A percentile compares a stretch with the other conserved stretches of the same genome.
These are phyloP conservation scores for Hyaloscypha hepaticicola DNA, from an alignment of 495 filamentous ascomycete genomes.

Conservation along the genomic window DNA sequence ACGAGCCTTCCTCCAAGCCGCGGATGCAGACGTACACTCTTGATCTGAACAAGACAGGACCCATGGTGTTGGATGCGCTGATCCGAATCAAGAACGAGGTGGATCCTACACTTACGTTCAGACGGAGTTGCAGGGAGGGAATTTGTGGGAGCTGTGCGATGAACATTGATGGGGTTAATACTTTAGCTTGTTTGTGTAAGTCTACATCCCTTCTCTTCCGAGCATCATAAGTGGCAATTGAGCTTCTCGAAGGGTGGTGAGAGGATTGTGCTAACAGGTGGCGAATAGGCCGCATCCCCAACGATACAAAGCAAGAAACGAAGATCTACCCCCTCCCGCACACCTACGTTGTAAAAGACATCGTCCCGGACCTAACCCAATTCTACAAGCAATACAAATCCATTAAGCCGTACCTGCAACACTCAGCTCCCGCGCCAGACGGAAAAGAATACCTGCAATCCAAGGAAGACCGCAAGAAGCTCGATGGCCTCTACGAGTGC, in stretches of 20 bases:
- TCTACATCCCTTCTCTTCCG: constrained; percentile 28
- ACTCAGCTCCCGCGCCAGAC: constrained; percentile 72
- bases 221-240: no score
- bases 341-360: constrained; percentile 98
- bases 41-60: constrained; percentile 96
- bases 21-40: constrained; percentile 91
- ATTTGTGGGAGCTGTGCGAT: constrained; percentile 98
- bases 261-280: no score
- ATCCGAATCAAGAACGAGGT: constrained; percentile 99
- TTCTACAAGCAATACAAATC: constrained; percentile 99
- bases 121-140: constrained; percentile 91
- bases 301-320: constrained; percentile 72
- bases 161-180: constrained; percentile 99
- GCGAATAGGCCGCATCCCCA: constrained; percentile 81
- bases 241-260: no score
- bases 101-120: constrained; percentile 94
- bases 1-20: constrained; percentile 85
- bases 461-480: constrained; percentile 87
- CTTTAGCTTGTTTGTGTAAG: constrained; percentile 95
- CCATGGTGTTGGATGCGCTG: constrained; percentile 95
- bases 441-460: constrained; percentile 88
- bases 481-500: constrained; percentile 98
- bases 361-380: constrained; percentile 93
- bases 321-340: constrained; percentile 98
- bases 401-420: constrained; percentile 97